Evolutionary conservation across 805 yeast genomes (phyloP).

Genomic region (Sungouiozyma intestinalis): DNA sequence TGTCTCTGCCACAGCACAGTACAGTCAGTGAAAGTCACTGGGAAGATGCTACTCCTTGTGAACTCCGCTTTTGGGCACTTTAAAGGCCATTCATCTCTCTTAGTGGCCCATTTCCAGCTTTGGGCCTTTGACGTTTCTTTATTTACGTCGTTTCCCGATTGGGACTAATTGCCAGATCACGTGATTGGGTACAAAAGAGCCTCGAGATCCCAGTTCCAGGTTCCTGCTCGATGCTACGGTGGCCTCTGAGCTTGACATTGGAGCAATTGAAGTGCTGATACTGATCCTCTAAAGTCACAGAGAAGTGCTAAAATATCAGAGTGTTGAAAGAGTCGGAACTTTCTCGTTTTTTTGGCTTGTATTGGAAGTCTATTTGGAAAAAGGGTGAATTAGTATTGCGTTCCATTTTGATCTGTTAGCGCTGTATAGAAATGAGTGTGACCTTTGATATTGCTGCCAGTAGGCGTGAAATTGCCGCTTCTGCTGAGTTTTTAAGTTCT

Average conservation of each 20-base stretch:
- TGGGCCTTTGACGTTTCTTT: background rate
- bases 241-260: no score
- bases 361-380: background rate
- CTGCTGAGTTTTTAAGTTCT: slow-evolving; percentile 4
- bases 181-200: background rate
- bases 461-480: slow-evolving; percentile 1
- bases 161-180: background rate
- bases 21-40: no score
- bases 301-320: no score
- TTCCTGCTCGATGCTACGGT: no score
- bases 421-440: slow-evolving; percentile 3
- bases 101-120: background rate
- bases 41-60: background rate
- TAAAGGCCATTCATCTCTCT: background rate
- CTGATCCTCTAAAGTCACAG: no score
- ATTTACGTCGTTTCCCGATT: background rate
- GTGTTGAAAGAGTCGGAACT: no score
- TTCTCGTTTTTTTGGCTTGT: no score
- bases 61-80: background rate
- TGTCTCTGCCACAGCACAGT: background rate
- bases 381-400: background rate
- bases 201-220: no score
- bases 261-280: no score
- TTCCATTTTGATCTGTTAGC: no score
- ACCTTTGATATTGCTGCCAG: slow-evolving; percentile 6